phyloP scores from a whole-genome alignment of 164 flowering plant species.

The Paratinospora sagittata region DNA sequence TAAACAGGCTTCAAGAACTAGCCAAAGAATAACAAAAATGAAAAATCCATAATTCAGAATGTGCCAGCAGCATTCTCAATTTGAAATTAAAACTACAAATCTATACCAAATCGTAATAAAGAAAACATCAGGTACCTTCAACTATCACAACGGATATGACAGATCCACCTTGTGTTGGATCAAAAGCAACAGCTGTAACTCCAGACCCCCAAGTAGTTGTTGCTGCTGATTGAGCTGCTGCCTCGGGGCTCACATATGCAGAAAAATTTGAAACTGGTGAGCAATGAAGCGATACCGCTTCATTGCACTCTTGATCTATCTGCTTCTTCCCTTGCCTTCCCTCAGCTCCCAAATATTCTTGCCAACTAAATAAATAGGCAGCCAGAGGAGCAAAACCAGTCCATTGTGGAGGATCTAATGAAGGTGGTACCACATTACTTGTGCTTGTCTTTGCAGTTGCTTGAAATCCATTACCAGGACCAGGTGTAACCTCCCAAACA shows the following conservation, averaged over 20 bases:
- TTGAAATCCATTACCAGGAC: conserved; percentile 86
- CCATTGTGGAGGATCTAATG: conserved; percentile 78
- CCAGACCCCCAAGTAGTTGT: conserved; percentile 99
- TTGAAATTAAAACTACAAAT: background rate
- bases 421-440: conserved; percentile 66
- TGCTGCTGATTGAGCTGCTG: conserved; percentile 89
- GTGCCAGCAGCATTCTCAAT: conserved; percentile 2
- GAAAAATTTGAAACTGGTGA: conserved; percentile 99
- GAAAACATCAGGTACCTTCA: conserved; percentile 52
- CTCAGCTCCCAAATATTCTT: conserved; percentile 67
- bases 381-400: conserved; percentile 92
- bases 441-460: conserved; percentile 57
- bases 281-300: conserved; percentile 70
- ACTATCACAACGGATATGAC: conserved; percentile 93
- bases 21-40: background rate
- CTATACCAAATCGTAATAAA: background rate
- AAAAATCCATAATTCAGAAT: background rate
- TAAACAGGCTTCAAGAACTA: background rate
- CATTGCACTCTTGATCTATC: conserved; percentile 43
- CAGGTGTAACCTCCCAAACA: conserved; percentile 99
- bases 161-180: conserved; percentile 98
- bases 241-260: conserved; percentile 97
- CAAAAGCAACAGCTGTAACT: conserved; percentile 96
- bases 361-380: conserved; percentile 94
- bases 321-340: conserved; percentile 62